phyloP scores from a whole-genome alignment of 176 grass and related monocot genomes.

The Dendrocalamus sinicus region DNA sequence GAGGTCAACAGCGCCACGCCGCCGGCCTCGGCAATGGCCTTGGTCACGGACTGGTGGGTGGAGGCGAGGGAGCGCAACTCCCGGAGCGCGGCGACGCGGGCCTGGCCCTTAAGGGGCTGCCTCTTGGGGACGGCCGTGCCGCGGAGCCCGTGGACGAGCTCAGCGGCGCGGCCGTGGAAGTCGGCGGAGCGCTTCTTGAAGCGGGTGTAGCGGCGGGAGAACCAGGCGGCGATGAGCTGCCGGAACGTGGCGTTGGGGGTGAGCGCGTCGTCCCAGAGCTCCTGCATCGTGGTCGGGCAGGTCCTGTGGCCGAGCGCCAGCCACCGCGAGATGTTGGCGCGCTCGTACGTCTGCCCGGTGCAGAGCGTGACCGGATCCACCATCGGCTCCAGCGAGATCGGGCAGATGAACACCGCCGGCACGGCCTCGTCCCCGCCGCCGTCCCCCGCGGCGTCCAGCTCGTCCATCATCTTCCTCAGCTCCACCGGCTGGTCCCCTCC shows the following conservation, averaged over 20 bases:
- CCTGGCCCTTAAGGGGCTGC: constrained; percentile 78
- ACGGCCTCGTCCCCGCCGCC: constrained; percentile 67
- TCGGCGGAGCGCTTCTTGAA: constrained; percentile 95
- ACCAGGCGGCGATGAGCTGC: constrained; percentile 92
- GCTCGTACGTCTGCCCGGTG: constrained; percentile 99
- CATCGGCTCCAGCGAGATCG: constrained; percentile 97
- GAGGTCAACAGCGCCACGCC: constrained; percentile 67
- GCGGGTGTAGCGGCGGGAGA: constrained; percentile 76
- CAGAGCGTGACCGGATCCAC: constrained; percentile 98
- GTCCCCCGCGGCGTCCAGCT: constrained; percentile 71
- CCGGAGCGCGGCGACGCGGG: constrained; percentile 70
- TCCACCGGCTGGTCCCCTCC: constrained; percentile 63
- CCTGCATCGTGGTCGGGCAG: constrained; percentile 99
- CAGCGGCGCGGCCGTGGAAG: constrained; percentile 83
- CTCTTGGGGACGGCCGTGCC: constrained; percentile 54
- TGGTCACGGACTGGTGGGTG: constrained; percentile 73
- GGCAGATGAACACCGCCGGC: constrained; percentile 94
- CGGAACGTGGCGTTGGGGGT: constrained; percentile 92
- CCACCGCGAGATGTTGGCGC: constrained; percentile 84
- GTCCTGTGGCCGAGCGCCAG: constrained; percentile 83
- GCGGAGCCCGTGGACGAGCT: constrained; percentile 69
- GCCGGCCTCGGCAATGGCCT: constrained; percentile 61
- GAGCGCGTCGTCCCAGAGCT: constrained; percentile 86
- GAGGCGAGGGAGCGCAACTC: constrained; percentile 64
- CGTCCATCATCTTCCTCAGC: constrained; percentile 88